Percentiles rank a stretch among this genome's conserved stretches.
phyloP scores from a whole-genome alignment of 805 yeast species.

The Metschnikowia cerradonensis region DNA sequence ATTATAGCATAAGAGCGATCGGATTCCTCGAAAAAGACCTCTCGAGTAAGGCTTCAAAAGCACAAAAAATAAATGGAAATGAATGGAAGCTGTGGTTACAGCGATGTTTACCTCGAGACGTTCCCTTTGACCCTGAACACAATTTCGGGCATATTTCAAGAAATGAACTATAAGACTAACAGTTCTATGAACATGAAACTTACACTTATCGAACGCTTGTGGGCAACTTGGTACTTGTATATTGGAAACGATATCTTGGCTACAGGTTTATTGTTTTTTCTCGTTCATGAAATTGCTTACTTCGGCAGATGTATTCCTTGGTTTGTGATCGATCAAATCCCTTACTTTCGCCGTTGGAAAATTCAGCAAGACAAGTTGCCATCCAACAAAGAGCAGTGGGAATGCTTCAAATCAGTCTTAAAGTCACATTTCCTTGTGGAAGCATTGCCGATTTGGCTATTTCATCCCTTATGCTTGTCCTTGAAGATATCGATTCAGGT shows the following conservation, averaged over 20 bases:
- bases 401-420: conserved; percentile 80
- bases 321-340: conserved; percentile 81
- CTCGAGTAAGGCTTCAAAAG: background rate
- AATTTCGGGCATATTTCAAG: background rate
- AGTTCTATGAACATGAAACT: conserved; percentile 20
- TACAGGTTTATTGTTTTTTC: conserved; percentile 81
- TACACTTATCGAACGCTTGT: conserved; percentile 52
- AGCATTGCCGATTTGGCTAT: conserved; percentile 94
- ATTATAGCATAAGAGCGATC: background rate
- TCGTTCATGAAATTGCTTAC: conserved; percentile 82
- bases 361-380: conserved; percentile 87
- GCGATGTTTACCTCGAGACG: background rate
- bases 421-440: conserved; percentile 88
- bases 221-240: conserved; percentile 89
- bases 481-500: conserved; percentile 75
- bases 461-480: conserved; percentile 85
- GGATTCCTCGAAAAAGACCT: background rate
- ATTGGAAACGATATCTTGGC: conserved; percentile 87
- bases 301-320: conserved; percentile 92
- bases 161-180: conserved; percentile 1
- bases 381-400: conserved; percentile 81
- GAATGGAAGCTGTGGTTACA: background rate
- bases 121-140: background rate
- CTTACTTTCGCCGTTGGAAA: conserved; percentile 81
- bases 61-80: background rate